Evolutionary conservation across 2,329 filamentous ascomycete genomes (phyloP), one percentile per base, ranked within the genome.

Genomic region (Diaporthe citrichinensis): DNA sequence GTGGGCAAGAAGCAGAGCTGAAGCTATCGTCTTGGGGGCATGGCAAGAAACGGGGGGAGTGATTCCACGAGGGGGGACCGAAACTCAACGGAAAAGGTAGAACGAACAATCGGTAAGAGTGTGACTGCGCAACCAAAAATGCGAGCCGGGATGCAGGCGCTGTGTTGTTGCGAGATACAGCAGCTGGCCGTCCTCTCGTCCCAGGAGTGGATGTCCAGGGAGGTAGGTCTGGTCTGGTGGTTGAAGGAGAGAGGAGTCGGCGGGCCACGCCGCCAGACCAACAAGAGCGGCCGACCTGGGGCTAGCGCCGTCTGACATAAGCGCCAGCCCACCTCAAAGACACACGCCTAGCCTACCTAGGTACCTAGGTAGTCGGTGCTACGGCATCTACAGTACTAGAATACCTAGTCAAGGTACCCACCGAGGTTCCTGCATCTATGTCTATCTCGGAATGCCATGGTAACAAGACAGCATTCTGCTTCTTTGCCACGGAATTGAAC

Each of bases 101-200:
- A 76, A 79, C 78, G 77, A 79, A 79, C 78, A 79, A 79, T 77
- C 74, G 57, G 17, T 51, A 61, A 68, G 61, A 71, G 46, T 46
- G 65, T 53, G 67, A 74, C 76, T 71, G 57, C 73, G 61, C 73
- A 51, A 75, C 57, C 65, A 72, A 72, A 75, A 34, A 65, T 61
- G 69, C 73, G 61, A 73, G 69, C 71, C 69, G 39, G 49, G 61
- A 71, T 75, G 55, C 49, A 44, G 51, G 71, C 61, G 58, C 49
- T 55, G 68, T 44, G 73, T 72, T 41, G 73, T 73, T 61, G 62
- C 61, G 69, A 73, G 49, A 41, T 62, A 41, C 62, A 72, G 73
- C 73, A 59, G 74, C 65, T 39, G 46, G 49, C n/a, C 65, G 41
- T 68, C 58, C 75, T 75, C 75, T 72, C 61, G 71, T 61, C 59